Evolutionary conservation across 768 basidiomycete species (phyloP), one percentile per base, ranked within the genome.

Genomic region (Boletus rubropictus): DNA sequence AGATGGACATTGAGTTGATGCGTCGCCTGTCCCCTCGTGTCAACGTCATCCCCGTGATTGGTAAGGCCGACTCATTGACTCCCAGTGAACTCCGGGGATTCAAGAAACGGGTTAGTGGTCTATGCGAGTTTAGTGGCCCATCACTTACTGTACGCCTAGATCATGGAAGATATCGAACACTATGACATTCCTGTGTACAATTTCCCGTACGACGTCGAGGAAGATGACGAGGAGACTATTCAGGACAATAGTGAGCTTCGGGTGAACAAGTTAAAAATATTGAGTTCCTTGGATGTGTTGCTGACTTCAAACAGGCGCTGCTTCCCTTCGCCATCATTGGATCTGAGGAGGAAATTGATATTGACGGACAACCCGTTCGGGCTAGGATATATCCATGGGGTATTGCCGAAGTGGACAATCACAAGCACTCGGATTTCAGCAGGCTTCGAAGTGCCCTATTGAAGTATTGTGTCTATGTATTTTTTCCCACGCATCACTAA

Each of bases 1-100:
- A 98, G 67, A 95, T 99, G 84, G 96, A 98, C 66, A 98, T 98
- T 50, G 95, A 98, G 65, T 77, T 99, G 46, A 99, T 99, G 96
- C 87, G 93, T 54, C 89, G 94, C 54, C 80, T 98, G 44, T 95
- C 96, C 3, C 93, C 93, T 21, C 87, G 94, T 47, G 96, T 97
- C 67, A 99, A 99, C 64, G 96, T 99, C 54, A 99, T 99, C 55
- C 96, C 96, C 39, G 94, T 98, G 60, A 79, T 90, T 60, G 96
- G 96, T 49, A 99, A 99, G 68, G 89, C 94, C 1, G 96, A 99
- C 66, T 84, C 91, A 14, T 71, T 99, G 64, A 99, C 95, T 10
- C 92, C 93, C 3, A 82, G 79, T 51, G 96, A 98, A 65, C 81
- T 98, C 44, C 80, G 81, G 45, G 92, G 85, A 10, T 99, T 99